Base-by-base conservation (phyloP, 352 stramenopile genomes). In the Phytopythium oedochilum region DNA sequence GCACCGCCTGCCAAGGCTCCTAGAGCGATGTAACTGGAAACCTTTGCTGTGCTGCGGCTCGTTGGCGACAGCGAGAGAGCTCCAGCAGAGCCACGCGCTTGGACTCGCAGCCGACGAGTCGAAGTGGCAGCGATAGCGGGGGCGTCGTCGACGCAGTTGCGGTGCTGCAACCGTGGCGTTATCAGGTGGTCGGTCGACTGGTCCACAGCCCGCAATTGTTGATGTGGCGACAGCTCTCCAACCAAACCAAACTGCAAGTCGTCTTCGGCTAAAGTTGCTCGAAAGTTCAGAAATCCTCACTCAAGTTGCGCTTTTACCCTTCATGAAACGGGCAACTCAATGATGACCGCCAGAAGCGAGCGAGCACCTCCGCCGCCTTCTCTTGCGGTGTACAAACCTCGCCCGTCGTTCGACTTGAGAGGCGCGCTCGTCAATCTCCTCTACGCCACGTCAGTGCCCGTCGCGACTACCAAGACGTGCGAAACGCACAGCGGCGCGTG, bases 1-100 rank as follows among this genome's bases (percentile, higher is more conserved):
- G n/a, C n/a, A n/a, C n/a, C n/a, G n/a, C n/a, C n/a, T n/a, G n/a
- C n/a, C n/a, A n/a, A n/a, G n/a, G n/a, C n/a, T n/a, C n/a, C n/a
- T n/a, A n/a, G n/a, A n/a, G n/a, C n/a, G n/a, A n/a, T n/a, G n/a
- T 52, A 25, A 52, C 2, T 0, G 45, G 18, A 28, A 20, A 1
- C 10, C 2, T 39, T 17, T 9, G 45, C 2, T 17, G 26, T 18
- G 29, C 29, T n/a, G 32, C 10, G 23, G 42, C 3, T n/a, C 28
- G 20, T 15, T n/a, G 18, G 2, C 8, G 5, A 7, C 17, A 51
- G 45, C 45, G 29, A 22, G 45, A 4, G 45, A 52, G 45, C 45
- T 36, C 45, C 26, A 52, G n/a, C 45, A 52, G 45, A 29, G 28
- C 26, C 26, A 39, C 18, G 45, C 45, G 10, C 45, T 52, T 18